A percentile compares a stretch with the other conserved stretches of the same genome.
These are phyloP conservation scores for Sequoia sempervirens DNA, from an alignment of 75 land plant genomes.

Conservation along the genomic window DNA sequence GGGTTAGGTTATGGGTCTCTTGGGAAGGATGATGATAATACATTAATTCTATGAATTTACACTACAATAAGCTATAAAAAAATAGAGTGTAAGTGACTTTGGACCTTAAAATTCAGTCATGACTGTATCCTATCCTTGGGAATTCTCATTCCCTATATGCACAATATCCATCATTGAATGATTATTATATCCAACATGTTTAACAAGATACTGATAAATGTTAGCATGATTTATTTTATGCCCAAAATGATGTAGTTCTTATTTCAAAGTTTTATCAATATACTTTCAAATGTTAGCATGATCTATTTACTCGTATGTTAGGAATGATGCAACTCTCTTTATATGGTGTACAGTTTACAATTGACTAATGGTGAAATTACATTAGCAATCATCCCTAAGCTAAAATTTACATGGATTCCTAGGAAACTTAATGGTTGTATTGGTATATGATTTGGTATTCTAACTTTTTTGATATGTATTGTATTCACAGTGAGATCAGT, in stretches of 20 bases:
- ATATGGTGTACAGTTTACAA: neutral
- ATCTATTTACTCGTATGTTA: neutral
- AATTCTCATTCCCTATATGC: neutral
- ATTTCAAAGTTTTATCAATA: neutral
- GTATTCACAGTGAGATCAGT: constrained; percentile 57
- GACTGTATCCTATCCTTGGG: neutral
- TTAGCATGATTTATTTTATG: neutral
- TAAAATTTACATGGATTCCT: neutral
- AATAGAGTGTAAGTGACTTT: neutral
- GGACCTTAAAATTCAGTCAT: neutral
- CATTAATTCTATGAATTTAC: neutral
- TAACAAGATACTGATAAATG: neutral
- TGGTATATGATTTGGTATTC: constrained; percentile 1
- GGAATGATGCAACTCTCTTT: neutral
- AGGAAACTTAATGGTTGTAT: neutral
- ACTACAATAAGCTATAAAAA: too few species aligned
- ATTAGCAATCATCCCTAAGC: neutral
- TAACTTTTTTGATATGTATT: neutral
- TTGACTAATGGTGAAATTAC: neutral
- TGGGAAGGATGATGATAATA: too few species aligned
- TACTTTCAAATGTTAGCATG: neutral
- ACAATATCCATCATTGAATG: neutral
- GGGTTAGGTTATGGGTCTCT: too few species aligned
- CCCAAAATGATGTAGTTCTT: neutral
- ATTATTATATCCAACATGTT: neutral